These are phyloP conservation scores for Trichoderma sp. DNA, from an alignment of 2,329 filamentous ascomycete species.

Conservation along the genomic window DNA sequence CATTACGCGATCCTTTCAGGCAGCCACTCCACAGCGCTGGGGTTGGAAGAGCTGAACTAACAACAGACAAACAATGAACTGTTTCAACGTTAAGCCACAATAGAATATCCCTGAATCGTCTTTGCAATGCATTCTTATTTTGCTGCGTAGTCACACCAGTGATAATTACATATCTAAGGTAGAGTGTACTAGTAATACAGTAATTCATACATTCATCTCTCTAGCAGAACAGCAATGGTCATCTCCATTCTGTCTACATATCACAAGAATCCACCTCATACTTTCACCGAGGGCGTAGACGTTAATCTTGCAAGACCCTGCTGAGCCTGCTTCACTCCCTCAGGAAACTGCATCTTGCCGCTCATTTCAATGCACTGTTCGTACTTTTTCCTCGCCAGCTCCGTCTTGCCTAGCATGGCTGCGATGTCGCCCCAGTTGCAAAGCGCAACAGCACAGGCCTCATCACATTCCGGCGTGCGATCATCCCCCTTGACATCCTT, in stretches of 20 bases:
- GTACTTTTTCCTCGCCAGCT: conserved; percentile 66
- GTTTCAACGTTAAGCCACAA: not conserved
- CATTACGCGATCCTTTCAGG: not conserved
- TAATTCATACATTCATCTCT: not conserved
- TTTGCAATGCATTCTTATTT: not conserved
- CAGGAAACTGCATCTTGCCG: conserved; percentile 49
- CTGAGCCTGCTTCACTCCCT: conserved; percentile 52
- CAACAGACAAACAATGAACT: not conserved
- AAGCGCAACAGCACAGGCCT: conserved; percentile 78
- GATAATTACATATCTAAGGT: not conserved
- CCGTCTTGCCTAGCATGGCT: conserved; percentile 64
- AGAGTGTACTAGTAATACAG: not conserved
- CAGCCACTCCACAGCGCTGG: conserved; percentile 1
- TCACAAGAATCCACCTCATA: not conserved
- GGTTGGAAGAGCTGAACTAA: not conserved
- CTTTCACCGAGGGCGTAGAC: conserved; percentile 1
- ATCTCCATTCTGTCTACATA: not conserved
- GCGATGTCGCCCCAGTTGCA: conserved; percentile 85
- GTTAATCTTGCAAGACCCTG: conserved; percentile 43
- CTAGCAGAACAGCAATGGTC: not conserved
- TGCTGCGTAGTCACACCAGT: not conserved
- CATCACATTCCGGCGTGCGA: conserved; percentile 75
- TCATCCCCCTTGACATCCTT: conserved; percentile 62
- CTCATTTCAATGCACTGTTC: conserved; percentile 64
- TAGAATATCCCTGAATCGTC: not conserved